A percentile compares a stretch with the other conserved stretches of the same genome.
Conservation (phyloP, 768 basidiomycete species). For the Butyriboletus loyo region DNA sequence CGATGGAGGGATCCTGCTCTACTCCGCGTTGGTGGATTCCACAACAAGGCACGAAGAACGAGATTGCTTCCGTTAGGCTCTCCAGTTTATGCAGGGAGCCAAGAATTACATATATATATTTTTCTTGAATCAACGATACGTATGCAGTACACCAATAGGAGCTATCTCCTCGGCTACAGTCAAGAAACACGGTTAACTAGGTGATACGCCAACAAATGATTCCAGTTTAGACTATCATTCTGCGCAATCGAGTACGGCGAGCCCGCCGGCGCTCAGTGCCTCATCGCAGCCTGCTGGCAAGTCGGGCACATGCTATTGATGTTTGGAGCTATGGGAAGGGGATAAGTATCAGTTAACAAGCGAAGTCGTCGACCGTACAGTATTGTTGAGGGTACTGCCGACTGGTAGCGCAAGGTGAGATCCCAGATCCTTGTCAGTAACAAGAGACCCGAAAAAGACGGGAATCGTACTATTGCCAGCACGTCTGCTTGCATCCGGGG, state of each 20-base stretch:
- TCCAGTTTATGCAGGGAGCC: constrained; percentile 1
- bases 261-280: constrained; percentile 17
- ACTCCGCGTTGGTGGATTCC: constrained; percentile 5
- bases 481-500: constrained; percentile 42
- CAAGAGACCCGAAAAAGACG: constrained; percentile 5
- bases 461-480: constrained; percentile 46
- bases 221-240: constrained; percentile 11
- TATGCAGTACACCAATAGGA: constrained; percentile 18
- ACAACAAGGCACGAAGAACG: constrained; percentile 14
- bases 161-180: constrained; percentile 26
- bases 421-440: not conserved
- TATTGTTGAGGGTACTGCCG: constrained; percentile 47
- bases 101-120: constrained; percentile 7
- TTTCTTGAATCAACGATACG: not conserved
- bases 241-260: constrained; percentile 2
- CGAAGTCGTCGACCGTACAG: constrained; percentile 29
- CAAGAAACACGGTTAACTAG: constrained; percentile 28
- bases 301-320: constrained; percentile 42
- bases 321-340: constrained; percentile 35
- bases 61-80: constrained; percentile 31
- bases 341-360: not conserved
- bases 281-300: constrained; percentile 32
- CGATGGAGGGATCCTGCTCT: constrained; percentile 12
- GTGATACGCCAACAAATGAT: constrained; percentile 13
- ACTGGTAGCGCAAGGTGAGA: constrained; percentile 23